Percentiles rank a stretch among this genome's conserved stretches.
These are phyloP conservation scores for Rhizopogon vinicolor DNA, from an alignment of 768 basidiomycete genomes.

Conservation along the genomic window DNA sequence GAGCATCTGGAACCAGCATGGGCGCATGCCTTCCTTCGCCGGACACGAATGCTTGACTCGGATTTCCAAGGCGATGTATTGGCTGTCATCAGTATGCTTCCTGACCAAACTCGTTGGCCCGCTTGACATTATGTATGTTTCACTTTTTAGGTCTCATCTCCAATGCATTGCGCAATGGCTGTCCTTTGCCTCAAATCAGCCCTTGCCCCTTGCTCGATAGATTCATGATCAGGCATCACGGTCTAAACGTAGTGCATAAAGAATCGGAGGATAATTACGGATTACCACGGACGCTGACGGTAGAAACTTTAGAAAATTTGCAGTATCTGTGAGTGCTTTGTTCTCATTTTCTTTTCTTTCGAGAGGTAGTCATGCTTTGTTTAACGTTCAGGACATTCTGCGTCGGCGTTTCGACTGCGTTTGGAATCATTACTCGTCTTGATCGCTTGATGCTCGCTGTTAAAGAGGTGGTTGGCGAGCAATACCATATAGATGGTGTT, in stretches of 20 bases:
- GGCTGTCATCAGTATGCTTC: constrained; percentile 66
- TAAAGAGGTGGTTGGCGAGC: constrained; percentile 85
- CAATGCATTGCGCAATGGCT: constrained; percentile 66
- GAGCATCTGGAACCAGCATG: constrained; percentile 72
- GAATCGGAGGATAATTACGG: constrained; percentile 75
- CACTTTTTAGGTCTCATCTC: constrained; percentile 61
- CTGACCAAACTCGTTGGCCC: neutral
- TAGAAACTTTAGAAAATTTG: constrained; percentile 70
- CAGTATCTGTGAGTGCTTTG: constrained; percentile 66
- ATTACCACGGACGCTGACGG: constrained; percentile 62
- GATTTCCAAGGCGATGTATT: constrained; percentile 84
- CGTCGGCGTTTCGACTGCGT: constrained; percentile 69
- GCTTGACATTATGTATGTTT: neutral
- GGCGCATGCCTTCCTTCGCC: constrained; percentile 68
- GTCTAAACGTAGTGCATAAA: constrained; percentile 62
- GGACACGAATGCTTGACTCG: constrained; percentile 72
- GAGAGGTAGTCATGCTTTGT: neutral
- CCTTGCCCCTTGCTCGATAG: constrained; percentile 61
- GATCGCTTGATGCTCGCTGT: constrained; percentile 77
- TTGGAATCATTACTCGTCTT: constrained; percentile 63
- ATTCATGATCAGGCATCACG: constrained; percentile 45
- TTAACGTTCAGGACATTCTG: constrained; percentile 49
- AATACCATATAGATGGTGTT: constrained; percentile 78
- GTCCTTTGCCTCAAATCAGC: constrained; percentile 80
- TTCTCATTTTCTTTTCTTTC: constrained; percentile 4